A percentile compares a stretch with the other conserved stretches of the same genome.
Conservation (phyloP, 768 basidiomycete genomes). For the Gymnopilus dilepis region DNA sequence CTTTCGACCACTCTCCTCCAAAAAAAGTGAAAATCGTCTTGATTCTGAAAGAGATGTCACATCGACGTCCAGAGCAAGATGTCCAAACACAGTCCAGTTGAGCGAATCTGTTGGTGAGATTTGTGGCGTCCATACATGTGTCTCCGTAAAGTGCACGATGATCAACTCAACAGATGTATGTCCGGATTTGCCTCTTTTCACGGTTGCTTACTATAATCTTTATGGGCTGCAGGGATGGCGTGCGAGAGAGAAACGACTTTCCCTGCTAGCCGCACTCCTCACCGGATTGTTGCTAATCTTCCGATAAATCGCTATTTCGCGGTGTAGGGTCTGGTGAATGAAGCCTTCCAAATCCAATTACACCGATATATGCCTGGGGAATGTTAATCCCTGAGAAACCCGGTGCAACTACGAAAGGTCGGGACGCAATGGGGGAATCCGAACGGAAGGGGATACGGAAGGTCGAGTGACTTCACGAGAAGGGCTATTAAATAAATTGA, state of each 20-base stretch:
- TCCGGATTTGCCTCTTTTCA: slow-evolving; percentile 33
- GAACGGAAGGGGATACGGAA: slow-evolving; percentile 17
- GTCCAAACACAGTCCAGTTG: slow-evolving; percentile 10
- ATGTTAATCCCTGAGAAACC: slow-evolving; percentile 9
- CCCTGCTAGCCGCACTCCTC: slow-evolving; percentile 7
- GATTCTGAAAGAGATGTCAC: slow-evolving; percentile 15
- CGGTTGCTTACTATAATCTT: slow-evolving; percentile 34
- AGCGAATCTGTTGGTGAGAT: slow-evolving; percentile 1
- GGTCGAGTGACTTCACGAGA: slow-evolving; percentile 15
- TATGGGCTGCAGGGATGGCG: slow-evolving; percentile 26
- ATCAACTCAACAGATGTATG: slow-evolving; percentile 27
- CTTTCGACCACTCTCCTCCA: slow-evolving; percentile 7
- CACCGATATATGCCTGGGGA: slow-evolving; percentile 9
- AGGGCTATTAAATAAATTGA: slow-evolving; percentile 13
- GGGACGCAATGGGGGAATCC: slow-evolving; percentile 1
- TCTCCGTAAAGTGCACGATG: slow-evolving; percentile 16
- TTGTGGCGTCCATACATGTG: slow-evolving; percentile 22
- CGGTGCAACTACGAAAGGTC: background rate
- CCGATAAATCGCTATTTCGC: slow-evolving; percentile 24
- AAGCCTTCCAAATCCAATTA: slow-evolving; percentile 1
- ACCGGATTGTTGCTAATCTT: slow-evolving; percentile 25
- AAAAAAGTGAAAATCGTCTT: slow-evolving; percentile 4
- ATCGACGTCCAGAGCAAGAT: background rate
- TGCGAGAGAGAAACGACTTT: slow-evolving; percentile 16
- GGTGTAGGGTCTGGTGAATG: background rate